phyloP scores from a whole-genome alignment of 2,329 filamentous ascomycete genomes.

The Colletotrichum lupini region DNA sequence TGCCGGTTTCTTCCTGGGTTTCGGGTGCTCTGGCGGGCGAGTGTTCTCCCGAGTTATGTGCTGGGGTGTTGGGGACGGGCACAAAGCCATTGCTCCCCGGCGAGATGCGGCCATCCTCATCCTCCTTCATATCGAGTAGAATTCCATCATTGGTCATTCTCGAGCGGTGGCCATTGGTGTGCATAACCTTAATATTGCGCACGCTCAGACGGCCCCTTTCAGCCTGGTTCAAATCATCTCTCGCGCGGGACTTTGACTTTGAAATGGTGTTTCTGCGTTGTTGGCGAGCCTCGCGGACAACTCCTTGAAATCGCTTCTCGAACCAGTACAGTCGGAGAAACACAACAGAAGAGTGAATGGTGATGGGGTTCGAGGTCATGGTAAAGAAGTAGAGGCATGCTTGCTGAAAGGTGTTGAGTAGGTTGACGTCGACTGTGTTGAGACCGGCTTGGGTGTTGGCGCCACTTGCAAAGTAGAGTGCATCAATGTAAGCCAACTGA shows the following conservation, averaged over 20 bases:
- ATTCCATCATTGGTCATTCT: constrained; percentile 72
- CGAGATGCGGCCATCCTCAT: constrained; percentile 41
- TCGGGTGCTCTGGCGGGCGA: constrained; percentile 9
- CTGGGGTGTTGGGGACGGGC: constrained; percentile 13
- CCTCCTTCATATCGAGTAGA: constrained; percentile 54
- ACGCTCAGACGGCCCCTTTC: constrained; percentile 67
- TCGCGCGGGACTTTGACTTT: constrained; percentile 67
- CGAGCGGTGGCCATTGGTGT: constrained; percentile 62
- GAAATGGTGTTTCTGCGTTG: constrained; percentile 70
- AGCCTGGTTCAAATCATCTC: constrained; percentile 56
- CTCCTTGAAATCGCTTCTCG: constrained; percentile 90
- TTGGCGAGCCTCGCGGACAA: constrained; percentile 78
- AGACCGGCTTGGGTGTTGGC: constrained; percentile 92
- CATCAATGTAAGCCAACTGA: constrained; percentile 82
- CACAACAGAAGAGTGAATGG: constrained; percentile 86
- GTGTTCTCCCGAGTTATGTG: constrained; percentile 19
- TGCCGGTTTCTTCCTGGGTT: background rate
- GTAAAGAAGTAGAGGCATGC: constrained; percentile 77
- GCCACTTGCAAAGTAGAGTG: constrained; percentile 88
- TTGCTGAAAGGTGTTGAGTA: constrained; percentile 78
- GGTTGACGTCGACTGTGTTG: constrained; percentile 81
- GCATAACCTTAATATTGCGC: constrained; percentile 74
- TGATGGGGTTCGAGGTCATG: constrained; percentile 84
- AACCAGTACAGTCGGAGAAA: constrained; percentile 98
- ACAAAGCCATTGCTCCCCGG: constrained; percentile 35